Base-by-base conservation (phyloP, 352 stramenopile genomes). In the Aphanomyces astaci region DNA sequence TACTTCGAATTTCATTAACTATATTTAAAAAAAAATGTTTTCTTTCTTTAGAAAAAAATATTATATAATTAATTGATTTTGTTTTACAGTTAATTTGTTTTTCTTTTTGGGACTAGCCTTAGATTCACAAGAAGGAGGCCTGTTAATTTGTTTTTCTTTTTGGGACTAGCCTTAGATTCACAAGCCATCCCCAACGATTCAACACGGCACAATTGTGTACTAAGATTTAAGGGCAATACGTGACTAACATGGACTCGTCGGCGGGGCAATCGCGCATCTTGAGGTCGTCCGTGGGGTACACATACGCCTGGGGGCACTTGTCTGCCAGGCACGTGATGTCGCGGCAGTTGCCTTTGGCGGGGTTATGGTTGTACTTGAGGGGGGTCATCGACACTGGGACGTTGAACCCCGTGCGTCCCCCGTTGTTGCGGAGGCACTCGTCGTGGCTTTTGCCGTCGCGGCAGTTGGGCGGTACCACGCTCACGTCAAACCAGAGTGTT, bases 401-500 rank as follows among this genome's bases (percentile, higher is more conserved):
- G 49, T 77, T 79, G 70, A 71, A 77, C 22, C 70, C 66, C 3
- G 31, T 5, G 4, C 65, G 66, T 15, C 55, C 43, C 13, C 62
- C 62, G 22, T 71, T 73, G 19, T 55, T 52, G 51, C 60, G 22
- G 17, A 49, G 11, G 40, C 72, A 79, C 25, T 48, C 33, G 0
- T 56, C 19, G 49, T 72, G 73, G 67, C 74, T 74, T 5, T 40
- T n/a, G 45, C 74, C 74, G 63, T 60, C 40, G 1, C 30, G 49
- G 15, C 72, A 67, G 2, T 63, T 64, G 25, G 74, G 72, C 13
- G 74, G 72, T n/a, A 74, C 67, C 28, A 72, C 66, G 54, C 66
- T 77, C 53, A 79, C 68, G 63, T 72, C 70, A 63, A 76, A 78
- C 70, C 63, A 77, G 27, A 70, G 15, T 39, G 73, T 74, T 32